A percentile compares a stretch with the other conserved stretches of the same genome.
Conservation (phyloP, 2,329 filamentous ascomycete genomes). For the Fusarium scirpi region DNA sequence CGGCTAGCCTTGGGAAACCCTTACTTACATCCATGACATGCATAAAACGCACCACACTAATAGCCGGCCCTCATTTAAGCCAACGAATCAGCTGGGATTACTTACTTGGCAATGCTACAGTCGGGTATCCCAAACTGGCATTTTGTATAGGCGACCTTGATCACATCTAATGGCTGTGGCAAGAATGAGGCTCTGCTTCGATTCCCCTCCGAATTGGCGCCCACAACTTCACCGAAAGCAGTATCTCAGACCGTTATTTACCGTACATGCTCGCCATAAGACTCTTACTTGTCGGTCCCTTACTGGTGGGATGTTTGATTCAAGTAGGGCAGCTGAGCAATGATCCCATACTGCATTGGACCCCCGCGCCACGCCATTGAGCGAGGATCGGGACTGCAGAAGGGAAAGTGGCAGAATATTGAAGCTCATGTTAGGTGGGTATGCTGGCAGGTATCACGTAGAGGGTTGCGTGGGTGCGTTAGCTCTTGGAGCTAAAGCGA, state of each 20-base stretch:
- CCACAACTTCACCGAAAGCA: constrained; percentile 16
- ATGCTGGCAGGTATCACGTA: constrained; percentile 4
- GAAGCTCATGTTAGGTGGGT: constrained; percentile 24
- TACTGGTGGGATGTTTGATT: constrained; percentile 34
- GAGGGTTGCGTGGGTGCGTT: constrained; percentile 24
- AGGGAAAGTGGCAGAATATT: constrained; percentile 16
- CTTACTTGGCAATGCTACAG: constrained; percentile 26
- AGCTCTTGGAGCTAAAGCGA: constrained; percentile 34
- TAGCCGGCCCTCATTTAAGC: constrained; percentile 23
- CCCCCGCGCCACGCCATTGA: constrained; percentile 6
- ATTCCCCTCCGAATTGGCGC: constrained; percentile 8
- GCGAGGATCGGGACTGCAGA: constrained; percentile 27
- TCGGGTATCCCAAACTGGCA: constrained; percentile 23
- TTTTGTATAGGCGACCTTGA: constrained; percentile 8
- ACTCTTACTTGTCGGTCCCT: constrained; percentile 33
- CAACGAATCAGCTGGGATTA: constrained; percentile 30
- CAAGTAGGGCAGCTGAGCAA: constrained; percentile 20
- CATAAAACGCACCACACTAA: constrained; percentile 31
- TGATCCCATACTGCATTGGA: constrained; percentile 15
- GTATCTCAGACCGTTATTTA: constrained; percentile 21
- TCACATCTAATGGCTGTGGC: constrained; percentile 12
- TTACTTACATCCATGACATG: constrained; percentile 31
- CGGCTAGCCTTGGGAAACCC: constrained; percentile 31
- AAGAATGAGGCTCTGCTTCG: constrained; percentile 39
- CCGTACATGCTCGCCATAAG: constrained; percentile 26